These are phyloP conservation scores for Elongisporangium anandrum DNA, from an alignment of 352 stramenopile species.

Conservation along the genomic window DNA sequence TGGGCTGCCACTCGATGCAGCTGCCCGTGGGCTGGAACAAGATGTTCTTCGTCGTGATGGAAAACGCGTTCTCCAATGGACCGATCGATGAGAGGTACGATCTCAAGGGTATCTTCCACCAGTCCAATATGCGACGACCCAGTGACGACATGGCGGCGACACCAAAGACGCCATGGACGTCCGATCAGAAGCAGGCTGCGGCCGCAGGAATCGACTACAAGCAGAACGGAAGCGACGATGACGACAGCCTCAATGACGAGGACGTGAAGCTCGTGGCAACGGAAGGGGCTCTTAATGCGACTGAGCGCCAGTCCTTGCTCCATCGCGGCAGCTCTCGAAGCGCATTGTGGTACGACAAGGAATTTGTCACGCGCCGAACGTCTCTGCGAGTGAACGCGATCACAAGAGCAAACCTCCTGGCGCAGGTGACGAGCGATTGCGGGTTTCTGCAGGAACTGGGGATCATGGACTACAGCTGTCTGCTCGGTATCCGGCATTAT, in stretches of 20 bases:
- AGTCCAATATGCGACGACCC: slow-evolving; percentile 31
- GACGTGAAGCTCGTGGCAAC: slow-evolving; percentile 12
- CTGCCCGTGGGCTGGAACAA: slow-evolving; percentile 87
- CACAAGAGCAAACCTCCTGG: slow-evolving; percentile 66
- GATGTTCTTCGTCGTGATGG: slow-evolving; percentile 90
- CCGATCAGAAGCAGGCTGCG: slow-evolving; percentile 5
- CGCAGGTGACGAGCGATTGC: slow-evolving; percentile 80
- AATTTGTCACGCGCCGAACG: slow-evolving; percentile 68
- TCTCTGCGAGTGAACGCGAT: slow-evolving; percentile 67
- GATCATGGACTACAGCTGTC: slow-evolving; percentile 87
- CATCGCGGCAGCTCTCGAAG: slow-evolving; percentile 50
- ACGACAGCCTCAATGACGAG: slow-evolving; percentile 4
- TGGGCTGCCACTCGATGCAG: slow-evolving; percentile 87
- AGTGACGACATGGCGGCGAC: not conserved
- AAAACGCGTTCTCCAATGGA: slow-evolving; percentile 80
- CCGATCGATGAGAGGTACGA: slow-evolving; percentile 80
- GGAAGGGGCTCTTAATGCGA: slow-evolving; percentile 13
- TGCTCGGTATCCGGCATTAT: slow-evolving; percentile 73
- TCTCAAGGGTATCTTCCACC: slow-evolving; percentile 79
- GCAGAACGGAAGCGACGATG: slow-evolving; percentile 22
- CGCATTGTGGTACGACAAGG: slow-evolving; percentile 68
- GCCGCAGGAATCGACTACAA: slow-evolving; percentile 1
- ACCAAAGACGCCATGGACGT: slow-evolving; percentile 43
- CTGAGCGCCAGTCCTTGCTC: slow-evolving; percentile 53
- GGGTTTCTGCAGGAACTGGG: slow-evolving; percentile 81